phyloP scores from a whole-genome alignment of 2,329 filamentous ascomycete species.

The Phyllosticta capitalensis region DNA sequence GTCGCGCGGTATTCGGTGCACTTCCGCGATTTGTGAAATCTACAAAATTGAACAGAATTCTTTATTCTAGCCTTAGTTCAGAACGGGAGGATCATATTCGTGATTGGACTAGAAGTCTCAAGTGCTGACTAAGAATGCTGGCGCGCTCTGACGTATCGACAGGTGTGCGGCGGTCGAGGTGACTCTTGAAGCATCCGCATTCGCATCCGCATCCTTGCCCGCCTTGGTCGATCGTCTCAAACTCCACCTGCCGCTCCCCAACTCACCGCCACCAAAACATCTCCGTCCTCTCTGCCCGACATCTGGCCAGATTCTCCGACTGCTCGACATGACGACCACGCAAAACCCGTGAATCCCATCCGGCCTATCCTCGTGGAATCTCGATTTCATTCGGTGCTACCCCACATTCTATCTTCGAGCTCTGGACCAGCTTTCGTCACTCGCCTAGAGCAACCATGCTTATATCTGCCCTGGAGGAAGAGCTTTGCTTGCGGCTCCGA shows the following conservation, averaged over 20 bases:
- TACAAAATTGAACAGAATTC: no score
- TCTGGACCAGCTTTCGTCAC: conserved; percentile 1
- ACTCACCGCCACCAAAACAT: background rate
- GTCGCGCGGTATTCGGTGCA: no score
- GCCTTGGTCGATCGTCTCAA: background rate
- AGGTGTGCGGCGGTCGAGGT: background rate
- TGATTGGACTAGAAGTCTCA: background rate
- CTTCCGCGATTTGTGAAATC: no score
- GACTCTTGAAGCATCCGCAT: background rate
- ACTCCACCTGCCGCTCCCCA: background rate
- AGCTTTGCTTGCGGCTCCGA: conserved; percentile 74
- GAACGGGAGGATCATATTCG: background rate
- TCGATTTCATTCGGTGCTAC: background rate
- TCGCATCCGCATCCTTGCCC: background rate
- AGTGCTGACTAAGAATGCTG: background rate
- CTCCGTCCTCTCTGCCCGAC: background rate
- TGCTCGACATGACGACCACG: background rate
- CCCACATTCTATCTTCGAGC: conserved; percentile 9
- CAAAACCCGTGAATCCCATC: background rate
- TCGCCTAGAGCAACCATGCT: conserved; percentile 27
- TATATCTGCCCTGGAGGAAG: conserved; percentile 54
- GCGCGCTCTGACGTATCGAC: background rate
- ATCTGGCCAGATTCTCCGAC: background rate
- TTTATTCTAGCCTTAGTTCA: no score
- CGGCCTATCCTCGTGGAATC: background rate